Base-by-base conservation (phyloP, 2,329 filamentous ascomycete genomes). In the Rhynchosporium agropyri region DNA sequence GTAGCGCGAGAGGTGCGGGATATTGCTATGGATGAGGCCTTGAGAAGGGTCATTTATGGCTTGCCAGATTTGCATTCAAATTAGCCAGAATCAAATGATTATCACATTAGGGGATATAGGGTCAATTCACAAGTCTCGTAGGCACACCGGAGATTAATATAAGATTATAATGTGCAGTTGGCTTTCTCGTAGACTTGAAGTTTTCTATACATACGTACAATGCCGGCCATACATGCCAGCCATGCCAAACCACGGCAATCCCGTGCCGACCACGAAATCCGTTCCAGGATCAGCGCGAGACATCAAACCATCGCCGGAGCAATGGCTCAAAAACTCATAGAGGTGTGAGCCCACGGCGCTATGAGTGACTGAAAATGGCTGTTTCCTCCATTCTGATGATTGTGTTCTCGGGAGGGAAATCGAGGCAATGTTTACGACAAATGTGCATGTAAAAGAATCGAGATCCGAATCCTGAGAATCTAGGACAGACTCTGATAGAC, bases 281-380 rank as follows among this genome's bases (percentile, higher is more conserved):
- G 26, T 12, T 51, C 49, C 49, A 36, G 13, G 13, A n/a, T 36
- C 50, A 40, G 50, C 50, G 50, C 50, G 33, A 53, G 50, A 53
- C 38, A 10, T n/a, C 33, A 13, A 26, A n/a, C 50, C 38, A 53
- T 53, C 20, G 20, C 20, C 1, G 20, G 20, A 20, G 5, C n/a
- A 26, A 26, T 53, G 38, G 50, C 50, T 53, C 13, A 33, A 53
- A 36, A 53, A 20, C 20, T 53, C 31, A 53, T 53, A 4, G 38
- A 53, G 50, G 31, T 53, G 26, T 20, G n/a, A 38, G 29, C 33
- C 50, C 50, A n/a, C 31, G 36, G 50, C 50, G 33, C 50, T 53
- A 53, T 40, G 33, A 53, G 33, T 9, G 12, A 38, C 33, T 31
- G 50, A 31, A 50, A 28, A 28, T 29, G 20, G 20, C 20, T 13